Evolutionary conservation across 129 eudicot genomes (phyloP).

Genomic region (Flaveria sonorensis): DNA sequence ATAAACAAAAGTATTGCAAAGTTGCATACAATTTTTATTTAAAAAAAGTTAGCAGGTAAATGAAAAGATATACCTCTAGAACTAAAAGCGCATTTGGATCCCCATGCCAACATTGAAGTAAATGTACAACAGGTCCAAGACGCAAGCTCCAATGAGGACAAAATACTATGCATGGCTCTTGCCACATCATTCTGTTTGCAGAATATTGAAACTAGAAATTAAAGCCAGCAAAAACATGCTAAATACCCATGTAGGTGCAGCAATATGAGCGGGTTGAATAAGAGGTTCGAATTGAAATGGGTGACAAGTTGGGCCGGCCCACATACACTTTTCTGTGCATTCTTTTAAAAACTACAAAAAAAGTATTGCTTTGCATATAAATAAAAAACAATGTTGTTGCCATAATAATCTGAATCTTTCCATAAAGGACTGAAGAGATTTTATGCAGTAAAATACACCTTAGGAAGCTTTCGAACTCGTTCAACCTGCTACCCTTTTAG

Average conservation of each 20-base stretch:
- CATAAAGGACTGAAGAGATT: neutral
- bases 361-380: neutral
- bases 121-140: slow-evolving; percentile 83
- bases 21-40: neutral
- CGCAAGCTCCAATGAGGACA: slow-evolving; percentile 97
- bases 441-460: too few species aligned
- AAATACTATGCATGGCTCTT: slow-evolving; percentile 90
- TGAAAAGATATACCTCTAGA: slow-evolving; percentile 54
- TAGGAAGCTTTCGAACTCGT: too few species aligned
- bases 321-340: neutral
- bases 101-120: slow-evolving; percentile 74
- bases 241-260: neutral
- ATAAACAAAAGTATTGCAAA: neutral
- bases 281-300: neutral
- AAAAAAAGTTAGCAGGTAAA: neutral
- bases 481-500: too few species aligned
- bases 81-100: slow-evolving; percentile 75
- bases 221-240: neutral
- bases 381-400: neutral
- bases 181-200: slow-evolving; percentile 70
- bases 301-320: neutral
- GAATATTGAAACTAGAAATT: neutral
- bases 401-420: neutral
- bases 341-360: neutral
- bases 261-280: neutral